phyloP scores from a whole-genome alignment of 768 basidiomycete genomes.

The Boletus rubropictus region DNA sequence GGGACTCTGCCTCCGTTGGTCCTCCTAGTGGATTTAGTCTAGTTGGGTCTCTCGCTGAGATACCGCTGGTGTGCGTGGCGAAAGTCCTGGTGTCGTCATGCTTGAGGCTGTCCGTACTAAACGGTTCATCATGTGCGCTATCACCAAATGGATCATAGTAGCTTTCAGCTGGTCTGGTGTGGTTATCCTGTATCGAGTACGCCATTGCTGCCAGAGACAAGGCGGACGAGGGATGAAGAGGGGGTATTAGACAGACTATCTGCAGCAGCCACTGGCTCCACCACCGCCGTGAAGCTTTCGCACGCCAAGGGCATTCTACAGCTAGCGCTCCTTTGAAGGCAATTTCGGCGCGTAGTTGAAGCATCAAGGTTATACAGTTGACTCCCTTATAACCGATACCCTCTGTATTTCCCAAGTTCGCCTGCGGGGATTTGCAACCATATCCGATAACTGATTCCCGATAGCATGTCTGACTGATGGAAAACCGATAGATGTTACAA shows the following conservation, averaged over 20 bases:
- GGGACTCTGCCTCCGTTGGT: constrained; percentile 19
- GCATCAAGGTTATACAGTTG: no score
- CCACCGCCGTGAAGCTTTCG: constrained; percentile 6
- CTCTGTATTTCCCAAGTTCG: no score
- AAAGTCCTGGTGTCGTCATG: constrained; percentile 19
- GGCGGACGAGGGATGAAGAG: constrained; percentile 6
- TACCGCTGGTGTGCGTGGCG: constrained; percentile 19
- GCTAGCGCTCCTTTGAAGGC: no score
- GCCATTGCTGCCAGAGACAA: constrained; percentile 28
- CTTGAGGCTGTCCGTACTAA: constrained; percentile 8
- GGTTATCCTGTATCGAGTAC: constrained; percentile 6
- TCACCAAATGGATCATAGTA: constrained; percentile 26
- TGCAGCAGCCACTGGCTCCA: no score
- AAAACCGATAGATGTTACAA: no score
- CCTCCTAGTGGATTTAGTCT: constrained; percentile 1
- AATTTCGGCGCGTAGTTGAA: no score
- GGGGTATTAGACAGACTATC: background rate
- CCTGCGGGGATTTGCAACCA: no score
- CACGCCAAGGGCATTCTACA: constrained; percentile 20
- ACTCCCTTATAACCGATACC: no score
- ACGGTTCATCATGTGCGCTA: constrained; percentile 20
- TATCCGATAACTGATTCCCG: no score
- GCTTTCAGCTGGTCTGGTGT: constrained; percentile 7
- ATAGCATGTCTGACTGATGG: no score
- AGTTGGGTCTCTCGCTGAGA: constrained; percentile 10